Evolutionary conservation across 2,329 filamentous ascomycete species (phyloP).

Genomic region (Achaetomium macrosporum): DNA sequence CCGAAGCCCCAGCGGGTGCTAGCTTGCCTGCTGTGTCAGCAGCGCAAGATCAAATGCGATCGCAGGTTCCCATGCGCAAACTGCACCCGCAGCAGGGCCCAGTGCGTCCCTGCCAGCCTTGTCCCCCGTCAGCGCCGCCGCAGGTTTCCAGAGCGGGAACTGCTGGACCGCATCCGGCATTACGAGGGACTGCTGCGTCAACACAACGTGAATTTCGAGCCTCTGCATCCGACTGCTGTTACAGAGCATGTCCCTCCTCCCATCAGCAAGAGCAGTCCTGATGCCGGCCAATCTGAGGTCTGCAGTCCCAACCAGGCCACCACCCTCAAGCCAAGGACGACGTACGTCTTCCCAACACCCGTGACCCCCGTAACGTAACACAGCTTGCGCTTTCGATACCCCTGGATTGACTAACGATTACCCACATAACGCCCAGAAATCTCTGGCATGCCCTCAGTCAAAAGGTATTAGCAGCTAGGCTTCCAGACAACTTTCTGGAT

Average conservation of each 20-base stretch:
- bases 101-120: constrained; percentile 40
- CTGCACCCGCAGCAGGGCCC: constrained; percentile 40
- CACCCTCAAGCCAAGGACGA: not conserved
- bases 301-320: not conserved
- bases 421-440: constrained; percentile 31
- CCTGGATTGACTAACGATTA: too few species aligned
- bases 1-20: constrained; percentile 29
- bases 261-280: constrained; percentile 18
- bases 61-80: constrained; percentile 52
- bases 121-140: constrained; percentile 34
- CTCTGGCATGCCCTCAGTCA: constrained; percentile 42
- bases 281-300: constrained; percentile 1
- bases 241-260: not conserved
- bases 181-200: constrained; percentile 53
- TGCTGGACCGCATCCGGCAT: constrained; percentile 49
- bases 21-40: constrained; percentile 56
- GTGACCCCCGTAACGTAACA: not conserved
- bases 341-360: not conserved
- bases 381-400: not conserved
- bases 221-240: constrained; percentile 28
- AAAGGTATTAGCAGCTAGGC: constrained; percentile 26
- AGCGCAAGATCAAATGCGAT: constrained; percentile 59
- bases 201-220: constrained; percentile 51
- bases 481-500: not conserved
- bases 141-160: constrained; percentile 51